A percentile compares a stretch with the other conserved stretches of the same genome.
Evolutionary conservation across 768 basidiomycete genomes (phyloP).

Genomic region (Podaxis sp.): DNA sequence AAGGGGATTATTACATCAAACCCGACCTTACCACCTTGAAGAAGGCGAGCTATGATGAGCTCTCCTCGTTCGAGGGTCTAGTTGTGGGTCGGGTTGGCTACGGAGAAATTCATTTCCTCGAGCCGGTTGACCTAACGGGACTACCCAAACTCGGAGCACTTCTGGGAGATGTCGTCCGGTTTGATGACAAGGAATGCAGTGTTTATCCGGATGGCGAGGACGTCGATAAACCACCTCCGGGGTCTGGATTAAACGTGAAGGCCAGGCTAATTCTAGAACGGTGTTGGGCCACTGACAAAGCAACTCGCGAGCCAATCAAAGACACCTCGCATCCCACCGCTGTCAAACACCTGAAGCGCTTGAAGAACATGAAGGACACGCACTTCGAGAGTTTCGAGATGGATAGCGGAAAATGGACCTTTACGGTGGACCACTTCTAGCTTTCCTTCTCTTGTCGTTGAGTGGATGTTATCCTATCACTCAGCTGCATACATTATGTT

Average conservation of each 20-base stretch:
- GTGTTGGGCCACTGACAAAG: conserved; percentile 91
- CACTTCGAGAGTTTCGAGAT: conserved; percentile 81
- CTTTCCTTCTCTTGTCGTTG: conserved; percentile 1
- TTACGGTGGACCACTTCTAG: conserved; percentile 92
- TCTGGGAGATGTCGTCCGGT: conserved; percentile 82
- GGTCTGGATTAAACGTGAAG: conserved; percentile 86
- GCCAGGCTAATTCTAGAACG: conserved; percentile 74
- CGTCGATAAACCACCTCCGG: conserved; percentile 80
- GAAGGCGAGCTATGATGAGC: conserved; percentile 67
- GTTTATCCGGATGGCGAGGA: conserved; percentile 92
- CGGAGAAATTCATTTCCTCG: conserved; percentile 84
- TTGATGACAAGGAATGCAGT: conserved; percentile 89
- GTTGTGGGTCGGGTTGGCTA: conserved; percentile 90
- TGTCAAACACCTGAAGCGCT: conserved; percentile 72
- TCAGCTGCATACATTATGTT: conserved; percentile 8
- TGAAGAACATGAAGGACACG: conserved; percentile 85
- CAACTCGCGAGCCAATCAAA: conserved; percentile 86
- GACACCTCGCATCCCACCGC: conserved; percentile 71
- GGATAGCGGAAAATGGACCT: conserved; percentile 86
- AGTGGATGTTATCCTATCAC: conserved; percentile 10
- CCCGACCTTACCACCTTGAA: conserved; percentile 76
- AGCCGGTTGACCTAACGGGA: conserved; percentile 83
- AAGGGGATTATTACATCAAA: conserved; percentile 92
- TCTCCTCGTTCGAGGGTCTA: conserved; percentile 73
- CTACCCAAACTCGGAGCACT: conserved; percentile 77